These are phyloP conservation scores for Pseudoperonospora humuli DNA, from an alignment of 352 stramenopile genomes.

Conservation along the genomic window DNA sequence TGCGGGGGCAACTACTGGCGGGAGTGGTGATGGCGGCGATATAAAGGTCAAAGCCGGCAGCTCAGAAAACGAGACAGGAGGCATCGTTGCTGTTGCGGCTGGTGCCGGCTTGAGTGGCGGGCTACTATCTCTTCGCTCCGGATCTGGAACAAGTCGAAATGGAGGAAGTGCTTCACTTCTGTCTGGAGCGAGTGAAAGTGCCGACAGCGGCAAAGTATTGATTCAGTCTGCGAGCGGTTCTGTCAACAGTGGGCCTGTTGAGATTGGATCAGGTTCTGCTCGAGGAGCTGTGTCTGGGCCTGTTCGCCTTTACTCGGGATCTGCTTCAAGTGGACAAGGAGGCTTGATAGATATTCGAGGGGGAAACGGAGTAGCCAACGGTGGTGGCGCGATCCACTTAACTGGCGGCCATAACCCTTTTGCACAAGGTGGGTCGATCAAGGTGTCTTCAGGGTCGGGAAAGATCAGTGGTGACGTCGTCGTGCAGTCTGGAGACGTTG, in stretches of 20 bases:
- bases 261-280: conserved; percentile 22
- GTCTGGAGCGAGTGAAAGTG: conserved; percentile 17
- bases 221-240: conserved; percentile 20
- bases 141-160: conserved; percentile 15
- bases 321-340: conserved; percentile 16
- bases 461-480: conserved; percentile 13
- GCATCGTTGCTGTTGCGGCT: conserved; percentile 11
- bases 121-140: conserved; percentile 17
- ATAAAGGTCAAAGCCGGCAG: conserved; percentile 12
- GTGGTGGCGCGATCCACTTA: conserved; percentile 15
- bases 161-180: conserved; percentile 22
- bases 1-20: conserved; percentile 15
- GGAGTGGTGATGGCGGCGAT: conserved; percentile 19
- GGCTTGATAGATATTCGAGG: conserved; percentile 27
- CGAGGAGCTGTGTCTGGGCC: conserved; percentile 18
- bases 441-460: conserved; percentile 15
- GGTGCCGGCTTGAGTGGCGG: conserved; percentile 17
- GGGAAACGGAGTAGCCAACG: conserved; percentile 10
- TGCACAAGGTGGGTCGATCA: conserved; percentile 13
- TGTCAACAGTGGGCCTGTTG: conserved; percentile 21
- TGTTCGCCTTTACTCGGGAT: conserved; percentile 23
- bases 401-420: conserved; percentile 13
- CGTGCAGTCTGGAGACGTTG: conserved; percentile 19
- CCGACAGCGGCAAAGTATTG: conserved; percentile 16
- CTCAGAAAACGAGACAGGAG: conserved; percentile 15